Evolutionary conservation across 306 rosid genomes (phyloP), one percentile per base, ranked within the genome.

Genomic region (Trichosanthes cucumerina): DNA sequence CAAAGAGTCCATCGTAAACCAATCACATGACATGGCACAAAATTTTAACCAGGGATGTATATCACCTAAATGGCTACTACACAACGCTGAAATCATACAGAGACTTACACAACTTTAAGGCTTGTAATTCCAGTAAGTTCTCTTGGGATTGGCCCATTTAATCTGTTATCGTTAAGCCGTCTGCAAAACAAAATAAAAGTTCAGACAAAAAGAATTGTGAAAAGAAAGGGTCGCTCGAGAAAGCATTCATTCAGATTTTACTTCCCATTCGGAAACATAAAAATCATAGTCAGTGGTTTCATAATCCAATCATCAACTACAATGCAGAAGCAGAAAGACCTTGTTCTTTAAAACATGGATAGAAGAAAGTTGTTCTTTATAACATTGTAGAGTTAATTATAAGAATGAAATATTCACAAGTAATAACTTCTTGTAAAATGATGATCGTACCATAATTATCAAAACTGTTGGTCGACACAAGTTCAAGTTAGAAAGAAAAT

Each of bases 81-180:
- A 18, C 10, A 75, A 31, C 6, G 4, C 14, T 18, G 19, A 33
- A 77, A 59, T 23, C 26, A 24, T 72, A 47, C n/a, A 70, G 14
- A 74, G 53, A 86, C 98, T 92, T 87, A 94, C 98, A 94, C 90
- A 65, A 94, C 98, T 94, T 94, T 94, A 81, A 94, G 98, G 89
- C 86, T 90, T 74, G 97, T 49, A 86, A 92, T 62, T 78, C 83
- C 83, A 82, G 49, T 56, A 36, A 94, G 98, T 33, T 87, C 93
- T 86, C 86, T 85, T 11, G 98, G 98, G 79, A 94, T 87, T 74
- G 91, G 93, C 39, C 98, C 98, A 78, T 80, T 90, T 79, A 94
- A 84, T 39, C 11, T 73, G 80, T 94, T 94, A 86, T 94, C 93
- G 79, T 94, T 94, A 52, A 94, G 92, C 26, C 98, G 95, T 39